A percentile compares a stretch with the other conserved stretches of the same genome.
These are phyloP conservation scores for Trichophyton schoenleinii DNA, from an alignment of 2,329 filamentous ascomycete genomes.

Conservation along the genomic window DNA sequence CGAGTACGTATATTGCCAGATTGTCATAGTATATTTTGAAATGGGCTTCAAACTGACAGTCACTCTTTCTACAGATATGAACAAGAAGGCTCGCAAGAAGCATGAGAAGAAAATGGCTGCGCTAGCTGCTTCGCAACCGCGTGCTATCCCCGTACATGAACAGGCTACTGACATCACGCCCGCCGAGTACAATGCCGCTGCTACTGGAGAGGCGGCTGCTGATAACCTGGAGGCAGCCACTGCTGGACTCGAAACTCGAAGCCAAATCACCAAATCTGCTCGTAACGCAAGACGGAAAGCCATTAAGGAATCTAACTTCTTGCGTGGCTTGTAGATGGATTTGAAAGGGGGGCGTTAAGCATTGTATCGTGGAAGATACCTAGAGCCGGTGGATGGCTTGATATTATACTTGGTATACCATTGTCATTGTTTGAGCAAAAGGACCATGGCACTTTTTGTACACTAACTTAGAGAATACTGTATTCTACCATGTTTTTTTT, in stretches of 20 bases:
- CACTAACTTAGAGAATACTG: background rate
- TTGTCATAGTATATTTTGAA: background rate
- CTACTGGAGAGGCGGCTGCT: conserved; percentile 15
- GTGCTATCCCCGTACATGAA: conserved; percentile 34
- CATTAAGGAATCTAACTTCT: conserved; percentile 37
- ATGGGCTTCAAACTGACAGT: background rate
- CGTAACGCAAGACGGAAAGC: conserved; percentile 34
- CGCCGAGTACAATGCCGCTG: conserved; percentile 15
- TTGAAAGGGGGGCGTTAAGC: background rate
- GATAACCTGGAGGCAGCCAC: conserved; percentile 22
- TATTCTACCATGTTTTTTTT: background rate
- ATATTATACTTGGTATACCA: background rate
- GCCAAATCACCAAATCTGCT: conserved; percentile 34
- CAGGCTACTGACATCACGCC: conserved; percentile 35
- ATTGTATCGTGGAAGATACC: background rate
- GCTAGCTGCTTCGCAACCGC: conserved; percentile 26
- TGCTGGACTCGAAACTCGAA: conserved; percentile 26
- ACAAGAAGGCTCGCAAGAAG: conserved; percentile 36
- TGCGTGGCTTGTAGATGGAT: conserved; percentile 32
- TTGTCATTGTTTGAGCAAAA: background rate
- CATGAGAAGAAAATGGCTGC: conserved; percentile 37
- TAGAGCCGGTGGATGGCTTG: background rate
- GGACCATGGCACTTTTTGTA: background rate
- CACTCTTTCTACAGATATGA: conserved; percentile 26
- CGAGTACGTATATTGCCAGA: conserved; percentile 6